A percentile compares a stretch with the other conserved stretches of the same genome.
Evolutionary conservation across 129 eudicot genomes (phyloP).

Genomic region (Flaveria bidentis): DNA sequence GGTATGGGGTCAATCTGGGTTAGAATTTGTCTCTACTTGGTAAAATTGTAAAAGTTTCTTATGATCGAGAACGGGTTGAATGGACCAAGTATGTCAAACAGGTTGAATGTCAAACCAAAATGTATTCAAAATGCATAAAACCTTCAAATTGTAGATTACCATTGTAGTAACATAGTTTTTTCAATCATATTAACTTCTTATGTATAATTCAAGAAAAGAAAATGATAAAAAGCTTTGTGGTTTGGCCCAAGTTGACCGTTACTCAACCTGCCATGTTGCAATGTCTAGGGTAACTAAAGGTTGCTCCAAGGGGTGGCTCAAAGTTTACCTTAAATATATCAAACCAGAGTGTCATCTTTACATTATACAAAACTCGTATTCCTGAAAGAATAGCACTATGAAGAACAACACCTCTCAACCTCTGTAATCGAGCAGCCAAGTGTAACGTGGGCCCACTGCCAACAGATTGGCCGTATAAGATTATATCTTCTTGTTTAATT

Average conservation of each 20-base stretch:
- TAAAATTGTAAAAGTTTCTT: no score
- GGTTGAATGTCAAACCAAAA: not conserved
- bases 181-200: not conserved
- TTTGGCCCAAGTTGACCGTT: not conserved
- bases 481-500: constrained; percentile 82
- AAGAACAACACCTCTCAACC: constrained; percentile 83
- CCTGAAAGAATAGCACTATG: constrained; percentile 98
- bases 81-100: not conserved
- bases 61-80: no score
- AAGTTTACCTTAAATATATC: constrained; percentile 81
- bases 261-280: constrained; percentile 2
- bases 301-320: not conserved
- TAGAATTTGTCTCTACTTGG: not conserved
- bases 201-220: not conserved
- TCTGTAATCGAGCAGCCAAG: constrained; percentile 74
- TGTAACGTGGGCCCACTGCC: constrained; percentile 98
- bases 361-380: constrained; percentile 80
- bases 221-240: not conserved
- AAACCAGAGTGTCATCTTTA: constrained; percentile 94
- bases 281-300: not conserved
- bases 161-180: no score
- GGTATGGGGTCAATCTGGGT: not conserved
- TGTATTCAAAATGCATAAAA: not conserved
- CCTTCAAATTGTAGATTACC: no score
- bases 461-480: constrained; percentile 93